Conservation (phyloP, 2,329 filamentous ascomycete genomes). For the Phaeophleospora eucalypticola region DNA sequence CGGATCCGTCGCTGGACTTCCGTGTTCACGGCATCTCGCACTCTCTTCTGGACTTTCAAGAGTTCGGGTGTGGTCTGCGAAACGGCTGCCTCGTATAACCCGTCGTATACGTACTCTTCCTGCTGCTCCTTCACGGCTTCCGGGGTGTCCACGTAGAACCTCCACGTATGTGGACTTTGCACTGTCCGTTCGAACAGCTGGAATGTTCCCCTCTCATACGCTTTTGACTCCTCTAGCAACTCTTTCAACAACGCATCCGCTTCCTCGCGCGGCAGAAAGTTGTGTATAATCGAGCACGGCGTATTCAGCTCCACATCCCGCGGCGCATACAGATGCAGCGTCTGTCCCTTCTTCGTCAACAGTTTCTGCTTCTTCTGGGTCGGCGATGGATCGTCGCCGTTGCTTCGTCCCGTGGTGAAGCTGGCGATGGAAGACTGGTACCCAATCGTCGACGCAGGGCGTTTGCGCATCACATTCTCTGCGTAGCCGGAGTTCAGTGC, state of each 20-base stretch:
- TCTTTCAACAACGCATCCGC: slow-evolving; percentile 73
- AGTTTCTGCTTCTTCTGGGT: slow-evolving; percentile 25
- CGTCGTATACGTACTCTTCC: slow-evolving; percentile 82
- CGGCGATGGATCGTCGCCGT: neutral
- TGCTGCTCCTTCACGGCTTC: slow-evolving; percentile 67
- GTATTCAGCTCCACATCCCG: slow-evolving; percentile 77
- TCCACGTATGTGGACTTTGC: slow-evolving; percentile 75
- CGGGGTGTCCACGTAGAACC: slow-evolving; percentile 74
- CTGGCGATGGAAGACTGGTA: slow-evolving; percentile 42
- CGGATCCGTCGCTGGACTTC: slow-evolving; percentile 70
- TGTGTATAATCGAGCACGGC: slow-evolving; percentile 87
- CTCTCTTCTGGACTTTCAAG: slow-evolving; percentile 61
- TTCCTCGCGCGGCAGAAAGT: slow-evolving; percentile 70
- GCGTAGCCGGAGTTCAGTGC: slow-evolving; percentile 42
- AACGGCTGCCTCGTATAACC: slow-evolving; percentile 64
- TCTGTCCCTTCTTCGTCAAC: slow-evolving; percentile 72
- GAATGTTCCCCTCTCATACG: slow-evolving; percentile 69
- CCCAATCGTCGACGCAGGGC: slow-evolving; percentile 26
- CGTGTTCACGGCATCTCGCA: slow-evolving; percentile 70
- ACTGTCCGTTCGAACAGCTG: slow-evolving; percentile 87
- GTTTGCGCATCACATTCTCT: slow-evolving; percentile 34
- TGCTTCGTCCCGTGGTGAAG: slow-evolving; percentile 13
- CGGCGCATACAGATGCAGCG: slow-evolving; percentile 77
- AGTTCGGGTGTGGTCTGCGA: slow-evolving; percentile 73
- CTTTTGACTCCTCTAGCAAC: slow-evolving; percentile 66